phyloP scores from a whole-genome alignment of 345 rosid species.

The Lumnitzera racemosa region DNA sequence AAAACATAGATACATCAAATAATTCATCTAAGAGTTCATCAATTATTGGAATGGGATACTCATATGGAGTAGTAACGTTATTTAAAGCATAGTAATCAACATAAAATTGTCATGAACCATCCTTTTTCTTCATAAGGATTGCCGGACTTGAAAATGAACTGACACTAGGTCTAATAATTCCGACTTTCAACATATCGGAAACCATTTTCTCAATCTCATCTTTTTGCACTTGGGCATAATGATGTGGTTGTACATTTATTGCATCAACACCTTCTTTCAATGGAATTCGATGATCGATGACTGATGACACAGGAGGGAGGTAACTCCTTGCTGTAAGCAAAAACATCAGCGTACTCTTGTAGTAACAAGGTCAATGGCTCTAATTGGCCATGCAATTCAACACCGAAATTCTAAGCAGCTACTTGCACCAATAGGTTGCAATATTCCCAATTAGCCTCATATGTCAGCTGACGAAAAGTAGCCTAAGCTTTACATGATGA shows the following conservation, averaged over 20 bases:
- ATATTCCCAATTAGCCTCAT: too few relatives aligned
- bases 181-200: background rate
- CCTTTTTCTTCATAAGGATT: background rate
- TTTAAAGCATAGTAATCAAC: background rate
- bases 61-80: background rate
- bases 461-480: too few relatives aligned
- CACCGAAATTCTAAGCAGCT: too few relatives aligned
- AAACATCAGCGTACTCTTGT: too few relatives aligned
- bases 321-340: background rate
- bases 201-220: background rate
- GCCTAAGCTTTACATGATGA: too few relatives aligned
- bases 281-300: background rate
- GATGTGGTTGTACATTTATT: background rate
- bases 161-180: background rate
- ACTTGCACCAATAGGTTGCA: too few relatives aligned
- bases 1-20: too few relatives aligned
- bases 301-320: background rate
- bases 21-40: conserved; percentile 4
- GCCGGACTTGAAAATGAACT: background rate
- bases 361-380: too few relatives aligned
- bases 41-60: background rate
- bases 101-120: background rate
- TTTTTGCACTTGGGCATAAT: background rate
- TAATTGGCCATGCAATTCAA: too few relatives aligned
- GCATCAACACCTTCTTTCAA: background rate